A percentile compares a stretch with the other conserved stretches of the same genome.
phyloP scores from a whole-genome alignment of 257 asterid species.

The Orobanche coerulescens region DNA sequence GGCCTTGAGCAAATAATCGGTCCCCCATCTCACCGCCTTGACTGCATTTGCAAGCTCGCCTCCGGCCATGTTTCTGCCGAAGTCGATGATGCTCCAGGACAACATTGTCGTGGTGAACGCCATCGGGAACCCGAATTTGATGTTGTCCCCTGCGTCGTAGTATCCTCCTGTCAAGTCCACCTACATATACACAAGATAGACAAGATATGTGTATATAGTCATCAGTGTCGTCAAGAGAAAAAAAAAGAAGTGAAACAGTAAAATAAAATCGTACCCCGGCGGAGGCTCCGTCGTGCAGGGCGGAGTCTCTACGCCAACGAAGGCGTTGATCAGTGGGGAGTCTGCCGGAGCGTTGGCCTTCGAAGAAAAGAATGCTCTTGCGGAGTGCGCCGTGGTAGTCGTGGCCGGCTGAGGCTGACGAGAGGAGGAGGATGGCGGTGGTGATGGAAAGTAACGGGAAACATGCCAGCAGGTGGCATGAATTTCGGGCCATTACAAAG shows the following conservation, averaged over 20 bases:
- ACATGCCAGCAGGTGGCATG: slow-evolving; percentile 30
- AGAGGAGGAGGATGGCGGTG: slow-evolving; percentile 20
- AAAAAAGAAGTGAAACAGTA: neutral
- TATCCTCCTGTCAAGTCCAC: slow-evolving; percentile 80
- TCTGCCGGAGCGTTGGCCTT: slow-evolving; percentile 89
- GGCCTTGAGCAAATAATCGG: slow-evolving; percentile 73
- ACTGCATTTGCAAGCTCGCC: slow-evolving; percentile 55
- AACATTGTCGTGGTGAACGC: slow-evolving; percentile 71
- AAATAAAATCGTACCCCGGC: slow-evolving; percentile 38
- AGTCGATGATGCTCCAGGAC: slow-evolving; percentile 79
- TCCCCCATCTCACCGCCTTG: slow-evolving; percentile 66
- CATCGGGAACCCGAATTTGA: slow-evolving; percentile 85
- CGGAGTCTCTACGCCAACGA: slow-evolving; percentile 78
- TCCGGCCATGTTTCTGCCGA: slow-evolving; percentile 50
- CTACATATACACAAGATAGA: slow-evolving; percentile 17
- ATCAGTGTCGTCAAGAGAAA: neutral
- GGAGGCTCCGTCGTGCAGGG: slow-evolving; percentile 69
- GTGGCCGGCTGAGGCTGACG: slow-evolving; percentile 26
- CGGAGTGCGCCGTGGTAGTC: slow-evolving; percentile 75
- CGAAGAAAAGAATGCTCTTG: slow-evolving; percentile 82
- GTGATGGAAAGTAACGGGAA: slow-evolving; percentile 22
- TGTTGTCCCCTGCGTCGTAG: slow-evolving; percentile 90
- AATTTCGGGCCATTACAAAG: slow-evolving; percentile 65
- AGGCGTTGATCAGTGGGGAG: slow-evolving; percentile 77
- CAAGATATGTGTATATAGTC: too few relatives aligned